Evolutionary conservation across 2,329 filamentous ascomycete genomes (phyloP), one percentile per base, ranked within the genome.

Genomic region (Rasamsonia emersonii): DNA sequence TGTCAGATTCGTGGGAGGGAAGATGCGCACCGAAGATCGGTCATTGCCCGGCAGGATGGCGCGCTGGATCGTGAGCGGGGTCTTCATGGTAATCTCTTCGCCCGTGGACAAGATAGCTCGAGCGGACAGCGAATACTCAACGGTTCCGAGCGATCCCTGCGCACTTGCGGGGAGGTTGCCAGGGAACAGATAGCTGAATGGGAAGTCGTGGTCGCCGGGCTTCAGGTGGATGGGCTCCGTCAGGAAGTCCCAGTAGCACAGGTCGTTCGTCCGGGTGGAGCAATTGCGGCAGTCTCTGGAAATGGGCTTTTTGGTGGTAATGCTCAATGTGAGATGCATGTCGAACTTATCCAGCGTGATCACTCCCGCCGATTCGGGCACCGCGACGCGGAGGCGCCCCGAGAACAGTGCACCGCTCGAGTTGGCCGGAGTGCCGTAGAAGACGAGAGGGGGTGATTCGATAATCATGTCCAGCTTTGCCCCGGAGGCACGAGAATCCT

Each of bases 1-100:
- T 44, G 85, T 88, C 50, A 98, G 79, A 62, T 93, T 91, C 45
- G 91, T 98, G 0, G 91, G 89, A 28, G 89, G 91, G 62, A 98
- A 98, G 51, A 96, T 83, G 51, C 89, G 85, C 41, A 94, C 79
- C 10, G 84, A 93, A 61, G 88, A 80, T 61, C 93, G 89, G 39
- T 93, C 86, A 32, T 74, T 70, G 29, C 86, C 82, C 3, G 84
- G 76, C 32, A 81, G 71, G 16, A 96, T 75, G 19, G 86, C 82
- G 40, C 89, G 83, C 63, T 80, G 80, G 45, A 96, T 73, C 34
- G 78, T 69, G 26, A 96, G 67, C 7, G 73, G 71, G 48, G 77
- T 75, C 40, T 75, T 71, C 49, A 85, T 74, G 45, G 70, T 75
- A 50, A 84, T 70, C 37, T 70, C 70, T 43, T 77, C 75, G 38